Evolutionary conservation across 495 filamentous ascomycete genomes (phyloP), one percentile per base, ranked within the genome.

Genomic region (Xylaria venustula): DNA sequence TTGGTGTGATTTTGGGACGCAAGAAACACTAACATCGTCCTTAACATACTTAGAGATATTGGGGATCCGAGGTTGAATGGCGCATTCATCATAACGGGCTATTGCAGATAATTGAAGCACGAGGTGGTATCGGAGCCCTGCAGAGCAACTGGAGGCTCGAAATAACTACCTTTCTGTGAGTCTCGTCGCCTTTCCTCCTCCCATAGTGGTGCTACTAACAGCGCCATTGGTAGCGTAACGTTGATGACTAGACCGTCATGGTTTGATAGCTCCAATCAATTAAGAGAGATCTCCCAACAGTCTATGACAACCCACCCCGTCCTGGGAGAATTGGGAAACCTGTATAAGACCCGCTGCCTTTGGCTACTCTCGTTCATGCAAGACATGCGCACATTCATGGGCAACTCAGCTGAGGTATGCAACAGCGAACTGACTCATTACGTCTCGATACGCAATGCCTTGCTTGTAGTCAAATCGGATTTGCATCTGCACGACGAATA

Each of bases 331-430:
- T 7, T 42, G 23, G 51, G 22, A 19, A 54, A 41, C 8, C 36
- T 54, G 22, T 41, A 54, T 34, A 54, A 54, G 36, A 42, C 51
- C 15, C 51, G 51, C 15, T 54, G 51, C 15, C 36, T 54, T 14
- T 54, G 51, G 51, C n/a, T 54, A 15, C 34, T 54, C 36, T 54
- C 51, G n/a, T 54, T 54, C 17, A 54, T 54, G 20, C 51, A 54
- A 28, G 51, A 54, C 23, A 54, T 54, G 51, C 51, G 51, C 36
- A 54, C 20, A 8, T 54, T 54, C 1, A 54, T 54, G 51, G 36
- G 51, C 5, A 22, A 53, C 50, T 53, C 50, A 2, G 14, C 51
- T 15, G 51, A 54, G 22, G 41, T 54, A 28, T 42, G 17, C 23
- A 42, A 30, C 1, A 34, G 41, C 22, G 51, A 36, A 20, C 23